Conservation (phyloP, 208 protist genomes). For the Hexamita inflata region DNA sequence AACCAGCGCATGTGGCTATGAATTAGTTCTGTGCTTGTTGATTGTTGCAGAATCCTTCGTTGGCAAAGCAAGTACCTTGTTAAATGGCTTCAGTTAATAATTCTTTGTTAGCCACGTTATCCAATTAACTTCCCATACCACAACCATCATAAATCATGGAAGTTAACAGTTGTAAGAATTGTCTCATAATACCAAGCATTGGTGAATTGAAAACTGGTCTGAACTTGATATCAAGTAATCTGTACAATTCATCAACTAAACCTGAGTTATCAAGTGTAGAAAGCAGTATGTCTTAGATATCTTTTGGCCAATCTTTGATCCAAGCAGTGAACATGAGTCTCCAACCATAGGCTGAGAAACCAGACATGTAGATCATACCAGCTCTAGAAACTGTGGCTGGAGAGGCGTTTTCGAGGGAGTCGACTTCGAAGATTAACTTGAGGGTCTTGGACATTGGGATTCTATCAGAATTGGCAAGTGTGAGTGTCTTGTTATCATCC, state of each 20-base stretch:
- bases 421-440: constrained; percentile 86
- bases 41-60: constrained; percentile 6
- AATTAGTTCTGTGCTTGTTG: background rate
- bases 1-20: background rate
- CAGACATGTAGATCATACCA: constrained; percentile 84
- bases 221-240: constrained; percentile 36
- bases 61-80: background rate
- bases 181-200: no score
- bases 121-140: background rate
- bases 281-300: background rate
- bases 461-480: constrained; percentile 82
- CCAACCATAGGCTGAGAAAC: constrained; percentile 72
- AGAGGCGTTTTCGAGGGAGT: constrained; percentile 80
- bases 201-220: no score
- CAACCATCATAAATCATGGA: background rate
- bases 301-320: constrained; percentile 39
- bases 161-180: background rate
- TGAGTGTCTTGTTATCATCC: constrained; percentile 95
- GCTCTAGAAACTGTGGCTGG: constrained; percentile 90
- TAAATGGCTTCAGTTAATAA: no score
- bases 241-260: background rate
- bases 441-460: constrained; percentile 81
- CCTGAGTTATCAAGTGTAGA: background rate
- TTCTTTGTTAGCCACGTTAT: no score
- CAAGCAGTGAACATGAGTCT: constrained; percentile 46